These are phyloP conservation scores for Apiospora hydei DNA, from an alignment of 2,329 filamentous ascomycete genomes.

Conservation along the genomic window DNA sequence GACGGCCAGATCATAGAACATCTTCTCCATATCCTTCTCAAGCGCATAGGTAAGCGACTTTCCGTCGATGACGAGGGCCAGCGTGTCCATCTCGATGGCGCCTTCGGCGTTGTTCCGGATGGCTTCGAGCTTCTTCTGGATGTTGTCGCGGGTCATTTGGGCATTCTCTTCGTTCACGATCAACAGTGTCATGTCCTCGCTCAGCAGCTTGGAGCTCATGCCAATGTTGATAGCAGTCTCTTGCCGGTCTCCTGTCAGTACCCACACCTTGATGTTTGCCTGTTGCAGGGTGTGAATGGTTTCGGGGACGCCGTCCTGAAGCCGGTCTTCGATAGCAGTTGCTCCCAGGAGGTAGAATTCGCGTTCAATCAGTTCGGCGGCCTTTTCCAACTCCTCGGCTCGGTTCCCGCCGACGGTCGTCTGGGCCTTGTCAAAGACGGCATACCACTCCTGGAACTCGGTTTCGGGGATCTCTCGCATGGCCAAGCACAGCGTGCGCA, in stretches of 20 bases:
- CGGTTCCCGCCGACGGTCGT: slow-evolving; percentile 93
- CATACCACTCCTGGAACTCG: slow-evolving; percentile 87
- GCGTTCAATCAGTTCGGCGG: slow-evolving; percentile 92
- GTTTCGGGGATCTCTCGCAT: slow-evolving; percentile 92
- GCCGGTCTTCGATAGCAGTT: slow-evolving; percentile 94
- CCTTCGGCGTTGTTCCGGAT: slow-evolving; percentile 83
- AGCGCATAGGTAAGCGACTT: slow-evolving; percentile 93
- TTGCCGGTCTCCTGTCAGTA: slow-evolving; percentile 94
- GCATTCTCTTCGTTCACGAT: slow-evolving; percentile 93
- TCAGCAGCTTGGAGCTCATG: slow-evolving; percentile 98
- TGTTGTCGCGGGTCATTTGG: slow-evolving; percentile 81
- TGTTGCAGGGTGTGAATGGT: slow-evolving; percentile 97
- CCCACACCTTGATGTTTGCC: slow-evolving; percentile 98
- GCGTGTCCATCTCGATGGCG: slow-evolving; percentile 80
- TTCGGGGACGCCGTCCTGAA: slow-evolving; percentile 97
- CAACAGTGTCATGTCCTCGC: slow-evolving; percentile 97
- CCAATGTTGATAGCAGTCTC: slow-evolving; percentile 99
- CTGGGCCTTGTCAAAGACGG: slow-evolving; percentile 84
- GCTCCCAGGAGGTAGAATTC: slow-evolving; percentile 91
- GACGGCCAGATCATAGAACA: slow-evolving; percentile 90
- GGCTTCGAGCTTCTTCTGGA: slow-evolving; percentile 92
- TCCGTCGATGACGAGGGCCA: slow-evolving; percentile 94
- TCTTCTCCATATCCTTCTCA: slow-evolving; percentile 91
- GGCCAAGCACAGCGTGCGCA: slow-evolving; percentile 92
- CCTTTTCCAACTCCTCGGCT: slow-evolving; percentile 95